Conservation (phyloP, 2,329 filamentous ascomycete species). For the Cladosporium sp. region DNA sequence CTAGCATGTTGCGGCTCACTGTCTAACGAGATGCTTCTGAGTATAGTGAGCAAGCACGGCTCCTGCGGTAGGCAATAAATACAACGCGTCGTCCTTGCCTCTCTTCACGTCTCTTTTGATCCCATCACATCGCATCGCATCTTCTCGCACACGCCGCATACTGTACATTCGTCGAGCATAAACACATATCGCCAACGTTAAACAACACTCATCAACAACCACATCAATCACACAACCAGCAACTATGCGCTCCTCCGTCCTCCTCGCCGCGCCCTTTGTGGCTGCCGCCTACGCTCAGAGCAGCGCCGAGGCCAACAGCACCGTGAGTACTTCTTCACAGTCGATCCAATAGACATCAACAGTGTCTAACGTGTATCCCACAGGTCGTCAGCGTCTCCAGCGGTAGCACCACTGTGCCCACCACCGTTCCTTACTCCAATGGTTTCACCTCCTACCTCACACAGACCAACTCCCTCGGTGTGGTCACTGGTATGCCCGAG, state of each 20-base stretch:
- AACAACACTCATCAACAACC: not conserved
- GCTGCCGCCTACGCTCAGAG: slow-evolving; percentile 40
- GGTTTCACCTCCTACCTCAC: slow-evolving; percentile 42
- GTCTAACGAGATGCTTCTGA: not conserved
- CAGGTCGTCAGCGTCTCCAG: slow-evolving; percentile 15
- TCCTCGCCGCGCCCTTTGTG: slow-evolving; percentile 41
- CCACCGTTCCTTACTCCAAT: slow-evolving; percentile 37
- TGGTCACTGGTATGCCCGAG: slow-evolving; percentile 46
- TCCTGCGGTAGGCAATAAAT: slow-evolving; percentile 1
- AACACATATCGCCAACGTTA: not conserved
- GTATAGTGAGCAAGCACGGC: not conserved
- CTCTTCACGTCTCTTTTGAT: not conserved
- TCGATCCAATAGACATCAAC: not conserved
- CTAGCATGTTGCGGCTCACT: not conserved
- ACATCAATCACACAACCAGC: not conserved
- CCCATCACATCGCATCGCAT: not conserved
- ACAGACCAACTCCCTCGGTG: slow-evolving; percentile 46
- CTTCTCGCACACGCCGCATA: not conserved
- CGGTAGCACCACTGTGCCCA: slow-evolving; percentile 17
- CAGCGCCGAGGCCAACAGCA: slow-evolving; percentile 16
- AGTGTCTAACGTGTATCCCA: not conserved
- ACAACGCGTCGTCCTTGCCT: not conserved
- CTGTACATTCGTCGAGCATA: not conserved
- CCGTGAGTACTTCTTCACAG: slow-evolving; percentile 12
- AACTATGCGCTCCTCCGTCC: slow-evolving; percentile 45